A percentile compares a stretch with the other conserved stretches of the same genome.
phyloP scores from a whole-genome alignment of 257 asterid species.

The Knoxia roxburghii region DNA sequence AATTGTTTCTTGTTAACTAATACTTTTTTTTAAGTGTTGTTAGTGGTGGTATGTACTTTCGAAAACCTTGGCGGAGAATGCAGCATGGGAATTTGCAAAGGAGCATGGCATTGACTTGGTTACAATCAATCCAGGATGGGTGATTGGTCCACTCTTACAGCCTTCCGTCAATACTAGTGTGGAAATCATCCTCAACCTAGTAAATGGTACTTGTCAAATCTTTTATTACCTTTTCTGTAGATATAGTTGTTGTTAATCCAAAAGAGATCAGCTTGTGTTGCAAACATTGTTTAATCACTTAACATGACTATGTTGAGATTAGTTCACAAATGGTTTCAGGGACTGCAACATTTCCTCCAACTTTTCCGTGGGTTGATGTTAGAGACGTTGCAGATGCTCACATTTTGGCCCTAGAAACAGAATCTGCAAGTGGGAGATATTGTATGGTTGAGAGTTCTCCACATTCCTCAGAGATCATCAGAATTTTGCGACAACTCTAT shows the following conservation, averaged over 20 bases:
- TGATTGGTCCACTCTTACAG: constrained; percentile 56
- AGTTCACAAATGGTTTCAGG: constrained; percentile 17
- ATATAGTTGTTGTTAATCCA: no score
- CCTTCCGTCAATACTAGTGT: constrained; percentile 14
- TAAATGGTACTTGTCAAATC: constrained; percentile 5
- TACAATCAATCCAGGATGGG: constrained; percentile 49
- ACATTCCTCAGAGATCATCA: no score
- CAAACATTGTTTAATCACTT: neutral
- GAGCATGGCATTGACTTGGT: constrained; percentile 50
- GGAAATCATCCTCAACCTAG: neutral
- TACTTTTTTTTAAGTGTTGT: neutral
- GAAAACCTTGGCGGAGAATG: constrained; percentile 65
- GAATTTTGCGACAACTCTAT: no score
- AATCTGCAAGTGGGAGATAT: constrained; percentile 58
- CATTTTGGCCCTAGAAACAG: constrained; percentile 53
- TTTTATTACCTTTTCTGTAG: neutral
- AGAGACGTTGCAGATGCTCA: constrained; percentile 69
- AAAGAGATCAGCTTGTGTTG: no score
- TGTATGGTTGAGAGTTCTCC: no score
- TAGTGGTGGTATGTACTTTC: constrained; percentile 48
- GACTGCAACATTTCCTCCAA: constrained; percentile 21
- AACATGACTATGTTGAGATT: neutral
- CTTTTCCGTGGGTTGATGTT: constrained; percentile 50
- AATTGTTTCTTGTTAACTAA: no score
- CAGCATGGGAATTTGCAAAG: constrained; percentile 45